A percentile compares a stretch with the other conserved stretches of the same genome.
These are phyloP conservation scores for Talaromyces amestolkiae DNA, from an alignment of 2,329 filamentous ascomycete genomes.

Conservation along the genomic window DNA sequence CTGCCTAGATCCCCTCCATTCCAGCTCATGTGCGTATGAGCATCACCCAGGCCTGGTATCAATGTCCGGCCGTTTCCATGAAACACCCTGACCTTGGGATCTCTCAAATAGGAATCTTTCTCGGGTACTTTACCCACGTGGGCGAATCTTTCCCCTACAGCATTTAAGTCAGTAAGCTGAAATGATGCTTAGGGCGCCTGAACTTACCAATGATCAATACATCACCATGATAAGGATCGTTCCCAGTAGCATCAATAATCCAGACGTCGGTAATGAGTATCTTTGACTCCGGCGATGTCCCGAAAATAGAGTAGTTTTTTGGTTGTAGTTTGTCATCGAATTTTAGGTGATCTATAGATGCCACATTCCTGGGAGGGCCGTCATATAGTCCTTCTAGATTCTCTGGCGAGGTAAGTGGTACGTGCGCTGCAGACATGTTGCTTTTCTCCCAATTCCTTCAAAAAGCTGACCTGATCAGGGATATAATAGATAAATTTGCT, in stretches of 20 bases:
- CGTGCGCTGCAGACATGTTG: no score
- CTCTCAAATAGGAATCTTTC: constrained; percentile 27
- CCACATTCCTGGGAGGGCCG: no score
- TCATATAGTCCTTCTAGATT: no score
- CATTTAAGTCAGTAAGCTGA: neutral
- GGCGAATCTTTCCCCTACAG: constrained; percentile 20
- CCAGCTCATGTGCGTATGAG: constrained; percentile 52
- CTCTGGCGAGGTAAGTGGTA: no score
- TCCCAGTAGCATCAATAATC: constrained; percentile 39
- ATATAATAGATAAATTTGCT: no score
- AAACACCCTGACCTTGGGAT: constrained; percentile 38
- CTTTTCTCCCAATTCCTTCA: no score
- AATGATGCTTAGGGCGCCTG: no score
- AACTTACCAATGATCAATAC: constrained; percentile 31
- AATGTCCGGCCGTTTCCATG: constrained; percentile 46
- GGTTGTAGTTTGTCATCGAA: no score
- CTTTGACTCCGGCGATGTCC: no score
- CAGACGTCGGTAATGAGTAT: neutral
- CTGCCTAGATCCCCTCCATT: constrained; percentile 45
- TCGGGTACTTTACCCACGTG: constrained; percentile 37
- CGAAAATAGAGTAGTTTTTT: no score
- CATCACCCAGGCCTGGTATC: constrained; percentile 52
- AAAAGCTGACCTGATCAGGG: no score
- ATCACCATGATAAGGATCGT: constrained; percentile 39
- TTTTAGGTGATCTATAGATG: no score